Evolutionary conservation across 371 early-diverging fungal species (phyloP), one percentile per base, ranked within the genome.

Genomic region (Haplosporangium sp.): DNA sequence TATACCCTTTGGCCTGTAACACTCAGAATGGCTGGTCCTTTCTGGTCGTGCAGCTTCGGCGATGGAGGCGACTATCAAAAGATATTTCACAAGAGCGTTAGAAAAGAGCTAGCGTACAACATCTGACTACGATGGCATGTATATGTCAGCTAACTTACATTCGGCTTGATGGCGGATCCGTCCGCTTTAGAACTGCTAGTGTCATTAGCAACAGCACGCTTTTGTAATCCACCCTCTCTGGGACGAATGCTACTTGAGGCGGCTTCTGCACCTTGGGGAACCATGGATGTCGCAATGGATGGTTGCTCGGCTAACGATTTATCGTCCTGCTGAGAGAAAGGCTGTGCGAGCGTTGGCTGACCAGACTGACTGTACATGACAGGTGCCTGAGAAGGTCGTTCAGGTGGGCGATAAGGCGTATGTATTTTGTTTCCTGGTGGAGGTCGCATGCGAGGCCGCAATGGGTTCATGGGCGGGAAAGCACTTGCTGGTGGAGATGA

Each of bases 351-450:
- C 2, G 68, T 52, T 14, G 74, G 73, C 37, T 80, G 73, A 8
- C 80, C 80, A 36, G 67, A 56, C 41, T 73, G 67, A 21, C 64
- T 65, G 58, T 80, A 80, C 80, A 80, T 80, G 13, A 73, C 59
- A 7, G 80, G 80, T 4, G 80, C 69, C 45, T 80, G 80, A 12
- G 80, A 73, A 12, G 80, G 80, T 20, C 73, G 54, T 69, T 80
- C 73, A 11, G 80, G 80, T 12, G 80, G 80, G 16, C 69, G 69
- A 57, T 80, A 80, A 9, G 80, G 80, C 1, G 73, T 63, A 47
- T 50, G 43, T 20, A 40, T 58, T 23, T 73, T 64, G 56, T 72
- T 69, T n/a, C 70, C 73, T 21, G 80, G 80, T 40, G 80, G 80
- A 16, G 80, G 80, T 41, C 80, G 52, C 8, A 69, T 70, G 5